phyloP scores from a whole-genome alignment of 1,139 yeast genomes.

The Suhomyces panamericanus region DNA sequence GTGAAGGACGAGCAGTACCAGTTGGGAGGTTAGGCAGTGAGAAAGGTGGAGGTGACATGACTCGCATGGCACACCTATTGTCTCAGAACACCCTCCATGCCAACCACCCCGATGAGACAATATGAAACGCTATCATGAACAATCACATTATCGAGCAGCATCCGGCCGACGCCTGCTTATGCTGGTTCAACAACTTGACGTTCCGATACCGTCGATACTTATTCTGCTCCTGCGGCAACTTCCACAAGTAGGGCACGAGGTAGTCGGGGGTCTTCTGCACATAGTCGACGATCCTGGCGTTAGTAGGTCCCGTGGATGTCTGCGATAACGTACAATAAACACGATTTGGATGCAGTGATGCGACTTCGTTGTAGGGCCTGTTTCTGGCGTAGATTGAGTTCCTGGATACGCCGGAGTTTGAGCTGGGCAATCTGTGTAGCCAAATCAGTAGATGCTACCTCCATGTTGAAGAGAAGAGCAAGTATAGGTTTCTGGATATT shows the following conservation, averaged over 20 bases:
- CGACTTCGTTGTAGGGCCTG: conserved; percentile 58
- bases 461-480: conserved; percentile 3
- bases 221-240: conserved; percentile 47
- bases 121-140: too few species aligned
- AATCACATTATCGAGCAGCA: conserved; percentile 49
- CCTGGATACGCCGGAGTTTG: conserved; percentile 64
- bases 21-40: conserved; percentile 33
- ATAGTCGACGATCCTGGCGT: conserved; percentile 40
- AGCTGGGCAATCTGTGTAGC: conserved; percentile 39
- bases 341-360: conserved; percentile 68
- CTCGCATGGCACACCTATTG: too few species aligned
- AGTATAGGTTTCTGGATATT: not conserved
- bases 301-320: conserved; percentile 10
- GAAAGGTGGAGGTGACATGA: not conserved
- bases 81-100: too few species aligned
- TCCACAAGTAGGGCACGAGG: conserved; percentile 53
- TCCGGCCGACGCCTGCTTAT: conserved; percentile 20
- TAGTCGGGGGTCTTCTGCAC: conserved; percentile 53
- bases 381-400: conserved; percentile 56
- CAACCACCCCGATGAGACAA: not conserved
- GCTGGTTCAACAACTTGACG: conserved; percentile 15
- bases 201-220: conserved; percentile 39
- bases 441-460: conserved; percentile 12
- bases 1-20: conserved; percentile 40
- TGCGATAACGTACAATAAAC: conserved; percentile 36